Percentiles rank a stretch among this genome's conserved stretches.
phyloP scores from a whole-genome alignment of 169 alveolate species.

The Cyclospora cayetanensis region DNA sequence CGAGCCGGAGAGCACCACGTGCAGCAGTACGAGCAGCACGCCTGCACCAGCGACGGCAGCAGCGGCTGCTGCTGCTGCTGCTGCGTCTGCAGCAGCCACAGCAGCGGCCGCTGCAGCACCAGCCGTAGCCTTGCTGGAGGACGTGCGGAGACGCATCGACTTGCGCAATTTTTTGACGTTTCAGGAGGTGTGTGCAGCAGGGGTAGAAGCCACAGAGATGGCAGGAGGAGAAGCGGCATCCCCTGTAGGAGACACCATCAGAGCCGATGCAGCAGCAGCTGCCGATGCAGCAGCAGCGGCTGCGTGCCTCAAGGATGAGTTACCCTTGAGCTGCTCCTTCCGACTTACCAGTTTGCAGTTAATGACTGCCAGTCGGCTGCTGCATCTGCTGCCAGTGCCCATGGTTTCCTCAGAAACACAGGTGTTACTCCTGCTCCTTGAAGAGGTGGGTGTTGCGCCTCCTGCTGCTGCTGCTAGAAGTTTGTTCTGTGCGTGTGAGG shows the following conservation, averaged over 20 bases:
- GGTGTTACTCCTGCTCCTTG: background rate
- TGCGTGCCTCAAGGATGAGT: constrained; percentile 12
- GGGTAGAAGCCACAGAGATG: background rate
- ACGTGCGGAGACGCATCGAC: constrained; percentile 3
- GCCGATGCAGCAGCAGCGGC: background rate
- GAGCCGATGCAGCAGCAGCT: background rate
- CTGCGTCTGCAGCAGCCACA: background rate
- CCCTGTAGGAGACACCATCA: background rate
- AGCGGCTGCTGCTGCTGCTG: background rate
- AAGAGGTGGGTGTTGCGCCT: background rate
- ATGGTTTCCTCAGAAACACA: background rate
- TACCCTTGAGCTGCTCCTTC: constrained; percentile 19
- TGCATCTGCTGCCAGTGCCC: constrained; percentile 18
- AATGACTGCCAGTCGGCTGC: constrained; percentile 4
- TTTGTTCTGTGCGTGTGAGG: too few species aligned
- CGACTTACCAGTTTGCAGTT: constrained; percentile 29
- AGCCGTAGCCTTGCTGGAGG: background rate
- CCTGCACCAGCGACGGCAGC: background rate
- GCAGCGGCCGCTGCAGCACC: constrained; percentile 50
- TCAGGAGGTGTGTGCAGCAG: constrained; percentile 13
- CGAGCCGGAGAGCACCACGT: constrained; percentile 38
- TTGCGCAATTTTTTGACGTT: background rate
- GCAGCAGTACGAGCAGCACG: constrained; percentile 47
- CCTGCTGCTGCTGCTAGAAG: constrained; percentile 29
- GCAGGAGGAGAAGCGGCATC: background rate